A percentile compares a stretch with the other conserved stretches of the same genome.
Conservation (phyloP, 805 yeast species). For the Saccharomycopsis olivae region DNA sequence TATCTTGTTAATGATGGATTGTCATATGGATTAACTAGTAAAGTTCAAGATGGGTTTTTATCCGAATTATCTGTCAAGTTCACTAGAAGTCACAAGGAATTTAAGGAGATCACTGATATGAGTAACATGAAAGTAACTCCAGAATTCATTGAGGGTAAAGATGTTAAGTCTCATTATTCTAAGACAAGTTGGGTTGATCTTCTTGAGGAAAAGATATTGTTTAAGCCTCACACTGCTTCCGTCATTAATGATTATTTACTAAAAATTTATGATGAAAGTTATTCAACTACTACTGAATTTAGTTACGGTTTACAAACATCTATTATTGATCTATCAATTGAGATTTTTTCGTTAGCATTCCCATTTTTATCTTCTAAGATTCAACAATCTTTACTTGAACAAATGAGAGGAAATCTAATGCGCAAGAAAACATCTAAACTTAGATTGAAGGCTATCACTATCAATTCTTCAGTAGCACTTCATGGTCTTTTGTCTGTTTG, state of each 20-base stretch:
- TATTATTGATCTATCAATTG: slow-evolving; percentile 69
- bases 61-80: slow-evolving; percentile 29
- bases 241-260: slow-evolving; percentile 17
- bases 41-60: slow-evolving; percentile 26
- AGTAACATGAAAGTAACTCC: slow-evolving; percentile 18
- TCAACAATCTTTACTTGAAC: slow-evolving; percentile 82
- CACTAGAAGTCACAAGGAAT: slow-evolving; percentile 6
- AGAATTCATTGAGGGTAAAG: slow-evolving; percentile 25
- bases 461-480: slow-evolving; percentile 56
- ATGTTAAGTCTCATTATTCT: slow-evolving; percentile 23
- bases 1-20: slow-evolving; percentile 28
- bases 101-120: slow-evolving; percentile 8
- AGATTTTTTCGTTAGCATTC: slow-evolving; percentile 59
- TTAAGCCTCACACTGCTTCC: slow-evolving; percentile 19
- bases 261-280: slow-evolving; percentile 21
- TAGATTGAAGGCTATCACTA: slow-evolving; percentile 37
- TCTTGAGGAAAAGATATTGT: slow-evolving; percentile 20
- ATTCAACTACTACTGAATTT: slow-evolving; percentile 26
- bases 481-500: slow-evolving; percentile 35
- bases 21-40: slow-evolving; percentile 46
- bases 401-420: slow-evolving; percentile 46
- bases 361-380: slow-evolving; percentile 66
- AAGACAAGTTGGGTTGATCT: slow-evolving; percentile 13
- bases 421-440: slow-evolving; percentile 24
- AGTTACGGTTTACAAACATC: slow-evolving; percentile 39